Conservation (phyloP, 2,329 filamentous ascomycete genomes). For the Teratosphaeria gauchensis region DNA sequence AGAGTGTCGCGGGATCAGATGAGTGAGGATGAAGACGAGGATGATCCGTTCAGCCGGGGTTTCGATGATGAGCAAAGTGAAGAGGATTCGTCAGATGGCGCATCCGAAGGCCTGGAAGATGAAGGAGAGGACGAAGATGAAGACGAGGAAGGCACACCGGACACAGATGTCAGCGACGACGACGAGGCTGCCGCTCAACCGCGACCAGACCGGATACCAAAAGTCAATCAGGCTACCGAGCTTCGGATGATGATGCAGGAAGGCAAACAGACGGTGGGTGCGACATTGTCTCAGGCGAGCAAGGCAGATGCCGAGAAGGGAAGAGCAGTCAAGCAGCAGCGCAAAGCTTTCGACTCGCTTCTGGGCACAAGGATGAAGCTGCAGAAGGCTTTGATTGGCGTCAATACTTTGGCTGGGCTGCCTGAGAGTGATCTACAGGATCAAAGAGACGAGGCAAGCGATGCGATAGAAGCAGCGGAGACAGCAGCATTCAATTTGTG, state of each 20-base stretch:
- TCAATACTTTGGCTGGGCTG: slow-evolving; percentile 56
- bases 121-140: slow-evolving; percentile 18
- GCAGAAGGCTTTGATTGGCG: slow-evolving; percentile 78
- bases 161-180: slow-evolving; percentile 36
- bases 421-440: slow-evolving; percentile 29
- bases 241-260: slow-evolving; percentile 56
- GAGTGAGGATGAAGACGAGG: slow-evolving; percentile 43
- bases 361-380: slow-evolving; percentile 85
- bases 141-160: slow-evolving; percentile 32
- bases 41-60: slow-evolving; percentile 38
- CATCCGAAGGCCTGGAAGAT: slow-evolving; percentile 31
- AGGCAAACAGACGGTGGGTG: slow-evolving; percentile 54
- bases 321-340: slow-evolving; percentile 73
- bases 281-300: slow-evolving; percentile 55
- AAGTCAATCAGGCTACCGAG: slow-evolving; percentile 41
- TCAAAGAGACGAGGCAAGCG: slow-evolving; percentile 25
- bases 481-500: slow-evolving; percentile 76
- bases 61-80: slow-evolving; percentile 39
- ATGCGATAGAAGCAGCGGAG: slow-evolving; percentile 66
- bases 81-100: slow-evolving; percentile 13
- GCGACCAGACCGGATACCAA: slow-evolving; percentile 15
- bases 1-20: slow-evolving; percentile 62
- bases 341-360: slow-evolving; percentile 75
- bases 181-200: slow-evolving; percentile 25
- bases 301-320: slow-evolving; percentile 78